Evolutionary conservation across 177 flowering plant species (phyloP).

Genomic region (Tripterygium wilfordii): DNA sequence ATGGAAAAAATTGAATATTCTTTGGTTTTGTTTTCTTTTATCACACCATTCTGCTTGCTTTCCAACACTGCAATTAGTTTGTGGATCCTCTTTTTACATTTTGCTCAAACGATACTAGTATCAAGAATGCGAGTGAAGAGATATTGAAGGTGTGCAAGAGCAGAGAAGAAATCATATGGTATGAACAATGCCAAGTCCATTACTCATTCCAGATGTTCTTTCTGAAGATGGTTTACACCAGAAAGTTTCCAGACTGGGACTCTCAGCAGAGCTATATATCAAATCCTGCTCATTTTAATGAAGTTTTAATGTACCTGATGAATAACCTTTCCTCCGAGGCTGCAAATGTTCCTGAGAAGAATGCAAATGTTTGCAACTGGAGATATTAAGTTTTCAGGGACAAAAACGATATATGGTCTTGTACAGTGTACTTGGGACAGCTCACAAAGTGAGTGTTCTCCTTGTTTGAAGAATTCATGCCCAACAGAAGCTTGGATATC

Average conservation of each 20-base stretch:
- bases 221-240: background rate
- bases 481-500: background rate
- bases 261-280: slow-evolving; percentile 1
- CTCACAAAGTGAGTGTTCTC: slow-evolving; percentile 3
- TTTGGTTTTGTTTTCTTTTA: slow-evolving; percentile 2
- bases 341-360: background rate
- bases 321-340: slow-evolving; percentile 3
- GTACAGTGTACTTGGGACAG: slow-evolving; percentile 35
- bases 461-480: slow-evolving; percentile 11
- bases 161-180: slow-evolving; percentile 17
- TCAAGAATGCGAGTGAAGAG: slow-evolving; percentile 8
- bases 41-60: background rate
- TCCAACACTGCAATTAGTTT: background rate
- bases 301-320: slow-evolving; percentile 4
- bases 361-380: slow-evolving; percentile 19
- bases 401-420: slow-evolving; percentile 26
- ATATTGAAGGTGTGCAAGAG: slow-evolving; percentile 12
- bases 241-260: slow-evolving; percentile 1
- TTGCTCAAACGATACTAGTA: slow-evolving; percentile 7
- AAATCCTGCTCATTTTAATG: slow-evolving; percentile 1
- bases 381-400: background rate
- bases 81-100: slow-evolving; percentile 3
- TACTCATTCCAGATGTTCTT: slow-evolving; percentile 16
- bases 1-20: background rate
- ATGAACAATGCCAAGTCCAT: slow-evolving; percentile 22